Percentiles rank a stretch among this genome's conserved stretches.
Evolutionary conservation across 257 asterid genomes (phyloP).

Genomic region (Vinca minor): DNA sequence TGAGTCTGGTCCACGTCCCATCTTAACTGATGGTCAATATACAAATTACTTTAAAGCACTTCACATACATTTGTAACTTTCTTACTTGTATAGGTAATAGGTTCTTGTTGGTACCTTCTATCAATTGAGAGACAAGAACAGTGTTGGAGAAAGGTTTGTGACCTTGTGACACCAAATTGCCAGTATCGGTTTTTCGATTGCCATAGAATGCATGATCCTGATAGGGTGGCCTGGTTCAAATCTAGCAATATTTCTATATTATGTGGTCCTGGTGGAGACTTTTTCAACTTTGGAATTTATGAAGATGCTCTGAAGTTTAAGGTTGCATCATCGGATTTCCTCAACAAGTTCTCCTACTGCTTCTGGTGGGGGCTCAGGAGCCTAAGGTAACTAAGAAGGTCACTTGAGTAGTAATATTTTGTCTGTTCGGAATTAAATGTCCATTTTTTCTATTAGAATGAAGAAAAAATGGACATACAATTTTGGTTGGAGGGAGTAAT

Average conservation of each 20-base stretch:
- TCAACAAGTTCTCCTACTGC: conserved; percentile 43
- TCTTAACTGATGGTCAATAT: too few species aligned
- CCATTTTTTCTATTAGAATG: too few species aligned
- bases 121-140: conserved; percentile 55
- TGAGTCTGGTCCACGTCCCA: too few species aligned
- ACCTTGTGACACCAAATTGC: conserved; percentile 34
- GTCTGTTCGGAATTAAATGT: too few species aligned
- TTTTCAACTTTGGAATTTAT: conserved; percentile 47
- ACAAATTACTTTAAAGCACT: not conserved
- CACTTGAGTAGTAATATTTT: too few species aligned
- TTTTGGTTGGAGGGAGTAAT: too few species aligned
- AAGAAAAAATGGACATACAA: too few species aligned
- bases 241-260: conserved; percentile 44
- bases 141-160: conserved; percentile 62
- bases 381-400: conserved; percentile 34
- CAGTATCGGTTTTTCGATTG: conserved; percentile 50
- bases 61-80: not conserved
- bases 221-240: conserved; percentile 35
- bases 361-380: conserved; percentile 68
- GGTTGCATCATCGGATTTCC: conserved; percentile 33
- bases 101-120: conserved; percentile 67
- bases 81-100: conserved; percentile 44
- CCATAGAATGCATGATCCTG: conserved; percentile 14
- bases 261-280: conserved; percentile 33
- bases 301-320: conserved; percentile 28